Conservation (phyloP, 345 rosid genomes). For the Turnera subulata region DNA sequence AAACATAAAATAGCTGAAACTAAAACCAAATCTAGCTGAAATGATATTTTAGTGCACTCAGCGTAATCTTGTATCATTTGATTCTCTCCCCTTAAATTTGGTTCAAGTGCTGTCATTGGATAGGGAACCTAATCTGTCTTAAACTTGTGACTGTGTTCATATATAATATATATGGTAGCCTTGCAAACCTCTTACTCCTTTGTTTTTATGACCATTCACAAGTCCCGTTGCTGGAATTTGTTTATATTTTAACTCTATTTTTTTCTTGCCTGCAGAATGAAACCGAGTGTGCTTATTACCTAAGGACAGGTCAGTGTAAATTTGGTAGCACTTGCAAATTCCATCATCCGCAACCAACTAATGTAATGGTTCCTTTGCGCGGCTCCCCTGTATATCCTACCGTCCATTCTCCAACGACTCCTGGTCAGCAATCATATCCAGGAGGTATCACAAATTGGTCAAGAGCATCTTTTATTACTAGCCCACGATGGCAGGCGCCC, state of each 20-base stretch:
- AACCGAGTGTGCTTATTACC: conserved; percentile 81
- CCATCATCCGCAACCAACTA: conserved; percentile 91
- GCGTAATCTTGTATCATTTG: too few relatives aligned
- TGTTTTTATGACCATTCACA: background rate
- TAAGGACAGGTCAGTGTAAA: conserved; percentile 97
- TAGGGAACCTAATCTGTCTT: background rate
- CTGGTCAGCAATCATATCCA: conserved; percentile 65
- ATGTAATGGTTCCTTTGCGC: conserved; percentile 68
- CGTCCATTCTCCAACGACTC: conserved; percentile 67
- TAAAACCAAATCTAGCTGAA: too few relatives aligned
- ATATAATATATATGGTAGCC: background rate
- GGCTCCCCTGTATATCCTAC: conserved; percentile 76
- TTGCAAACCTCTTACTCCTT: background rate
- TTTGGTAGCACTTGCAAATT: conserved; percentile 91
- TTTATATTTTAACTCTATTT: background rate
- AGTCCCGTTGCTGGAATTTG: background rate
- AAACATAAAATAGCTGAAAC: too few relatives aligned
- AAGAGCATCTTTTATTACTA: conserved; percentile 79
- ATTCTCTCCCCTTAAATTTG: too few relatives aligned
- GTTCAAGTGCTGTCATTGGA: background rate
- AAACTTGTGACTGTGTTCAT: background rate
- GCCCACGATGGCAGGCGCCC: conserved; percentile 97
- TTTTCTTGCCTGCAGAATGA: conserved; percentile 57
- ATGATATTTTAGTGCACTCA: too few relatives aligned
- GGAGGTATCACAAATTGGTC: conserved; percentile 78